Evolutionary conservation across 2,329 filamentous ascomycete species (phyloP).

Genomic region (Penicillium frequentans): DNA sequence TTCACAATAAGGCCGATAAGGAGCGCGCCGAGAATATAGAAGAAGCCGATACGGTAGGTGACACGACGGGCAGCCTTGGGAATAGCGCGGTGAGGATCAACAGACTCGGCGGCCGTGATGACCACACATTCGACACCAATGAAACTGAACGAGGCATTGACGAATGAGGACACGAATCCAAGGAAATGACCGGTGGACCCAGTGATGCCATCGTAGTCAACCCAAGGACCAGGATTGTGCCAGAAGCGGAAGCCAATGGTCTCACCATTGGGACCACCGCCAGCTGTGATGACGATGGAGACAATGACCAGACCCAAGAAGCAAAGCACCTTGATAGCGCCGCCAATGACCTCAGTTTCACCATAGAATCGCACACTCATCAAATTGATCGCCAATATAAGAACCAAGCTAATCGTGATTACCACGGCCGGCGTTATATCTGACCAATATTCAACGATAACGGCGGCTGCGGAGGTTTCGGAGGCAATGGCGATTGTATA

Average conservation of each 20-base stretch:
- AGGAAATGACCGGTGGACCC: slow-evolving; percentile 37
- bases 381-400: slow-evolving; percentile 33
- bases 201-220: slow-evolving; percentile 31
- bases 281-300: slow-evolving; percentile 35
- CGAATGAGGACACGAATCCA: slow-evolving; percentile 39
- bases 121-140: slow-evolving; percentile 44
- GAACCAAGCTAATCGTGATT: slow-evolving; percentile 49
- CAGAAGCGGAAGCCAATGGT: slow-evolving; percentile 37
- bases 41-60: slow-evolving; percentile 40
- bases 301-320: slow-evolving; percentile 31
- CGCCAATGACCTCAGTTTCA: slow-evolving; percentile 33
- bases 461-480: slow-evolving; percentile 79
- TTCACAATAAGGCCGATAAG: slow-evolving; percentile 33
- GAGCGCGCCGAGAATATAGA: slow-evolving; percentile 37
- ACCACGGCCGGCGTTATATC: slow-evolving; percentile 68
- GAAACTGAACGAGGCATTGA: slow-evolving; percentile 44
- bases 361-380: slow-evolving; percentile 35
- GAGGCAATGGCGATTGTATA: slow-evolving; percentile 73
- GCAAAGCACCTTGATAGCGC: slow-evolving; percentile 33
- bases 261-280: slow-evolving; percentile 32
- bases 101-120: slow-evolving; percentile 43
- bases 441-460: slow-evolving; percentile 81
- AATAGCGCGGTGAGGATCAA: slow-evolving; percentile 40
- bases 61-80: slow-evolving; percentile 44
- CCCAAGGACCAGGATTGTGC: slow-evolving; percentile 35